phyloP scores from a whole-genome alignment of 768 basidiomycete genomes.

The Leucosporidium yakuticum region DNA sequence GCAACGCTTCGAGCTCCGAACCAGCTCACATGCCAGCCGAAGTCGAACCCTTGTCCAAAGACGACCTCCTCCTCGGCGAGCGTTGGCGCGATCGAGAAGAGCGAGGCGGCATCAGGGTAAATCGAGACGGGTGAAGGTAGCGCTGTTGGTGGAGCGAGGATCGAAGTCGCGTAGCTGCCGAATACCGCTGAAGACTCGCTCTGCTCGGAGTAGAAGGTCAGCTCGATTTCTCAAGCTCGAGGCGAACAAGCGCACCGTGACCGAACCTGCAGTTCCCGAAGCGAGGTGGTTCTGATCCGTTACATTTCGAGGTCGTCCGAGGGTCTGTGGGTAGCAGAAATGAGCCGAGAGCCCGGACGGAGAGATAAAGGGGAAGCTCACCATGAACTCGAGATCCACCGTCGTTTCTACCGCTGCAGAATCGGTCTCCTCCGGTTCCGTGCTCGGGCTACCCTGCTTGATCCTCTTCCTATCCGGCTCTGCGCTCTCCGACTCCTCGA shows the following conservation, averaged over 20 bases:
- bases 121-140: not conserved
- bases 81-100: slow-evolving; percentile 8
- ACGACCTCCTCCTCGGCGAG: slow-evolving; percentile 12
- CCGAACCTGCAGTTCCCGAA: not conserved
- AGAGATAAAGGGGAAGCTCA: not conserved
- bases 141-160: not conserved
- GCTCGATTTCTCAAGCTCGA: too few species aligned
- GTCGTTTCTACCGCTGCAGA: slow-evolving; percentile 21
- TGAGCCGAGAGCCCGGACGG: too few species aligned
- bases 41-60: slow-evolving; percentile 10
- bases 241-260: not conserved
- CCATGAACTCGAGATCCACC: slow-evolving; percentile 27
- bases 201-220: too few species aligned
- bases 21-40: slow-evolving; percentile 26
- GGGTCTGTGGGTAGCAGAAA: too few species aligned
- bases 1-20: too few species aligned
- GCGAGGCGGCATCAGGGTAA: slow-evolving; percentile 12
- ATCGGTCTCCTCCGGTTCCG: not conserved
- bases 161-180: not conserved
- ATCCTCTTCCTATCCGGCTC: not conserved
- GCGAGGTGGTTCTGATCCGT: not conserved
- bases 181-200: too few species aligned
- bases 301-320: too few species aligned
- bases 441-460: not conserved
- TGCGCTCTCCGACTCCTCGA: not conserved